Base-by-base conservation (phyloP, 2,329 filamentous ascomycete species). In the Rasamsonia emersonii region DNA sequence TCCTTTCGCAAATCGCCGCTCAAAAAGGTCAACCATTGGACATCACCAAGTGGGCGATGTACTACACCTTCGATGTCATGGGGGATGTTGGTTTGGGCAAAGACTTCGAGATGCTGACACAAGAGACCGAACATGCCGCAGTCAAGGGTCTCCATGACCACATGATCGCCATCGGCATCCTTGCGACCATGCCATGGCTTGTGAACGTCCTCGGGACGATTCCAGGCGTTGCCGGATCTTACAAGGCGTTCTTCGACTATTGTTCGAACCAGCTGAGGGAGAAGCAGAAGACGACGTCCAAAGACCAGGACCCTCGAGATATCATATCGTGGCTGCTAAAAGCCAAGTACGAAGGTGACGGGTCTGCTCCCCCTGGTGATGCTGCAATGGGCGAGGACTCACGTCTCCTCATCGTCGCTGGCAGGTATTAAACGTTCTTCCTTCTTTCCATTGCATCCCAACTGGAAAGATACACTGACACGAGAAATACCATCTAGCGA, bases 91-190 rank as follows among this genome's bases (percentile, higher is more conserved):
- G 32, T 9, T 35, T 43, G 16, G 30, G 39, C 9, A 45, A 50
- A 26, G 38, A 43, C 19, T 54, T 54, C 24, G 30, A 42, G 1
- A 38, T 42, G 9, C 39, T 54, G 4, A 32, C 40, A 8, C 38
- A 18, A 3, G 50, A 40, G 1, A 29, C 24, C 11, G 42, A 52
- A 13, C 49, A 56, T 31, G 39, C 45, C 5, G 56, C 56, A 0
- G 58, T 64, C 28, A 39, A 51, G 18, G 48, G 39, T 2, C 42
- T 65, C 3, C 60, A 61, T 33, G 43, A 46, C 1, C 49, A 58
- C 17, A 55, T 65, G 46, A 39, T 39, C 4, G 35, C 52, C 14
- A 15, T 64, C 1, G 57, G 54, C 0, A 30, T 58, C 9, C 18
- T 61, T 11, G 44, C 42, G 10, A 46, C 49, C 4, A 41, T 61